phyloP scores from a whole-genome alignment of 2,329 filamentous ascomycete genomes.

The Sclerotinia glacialis region DNA sequence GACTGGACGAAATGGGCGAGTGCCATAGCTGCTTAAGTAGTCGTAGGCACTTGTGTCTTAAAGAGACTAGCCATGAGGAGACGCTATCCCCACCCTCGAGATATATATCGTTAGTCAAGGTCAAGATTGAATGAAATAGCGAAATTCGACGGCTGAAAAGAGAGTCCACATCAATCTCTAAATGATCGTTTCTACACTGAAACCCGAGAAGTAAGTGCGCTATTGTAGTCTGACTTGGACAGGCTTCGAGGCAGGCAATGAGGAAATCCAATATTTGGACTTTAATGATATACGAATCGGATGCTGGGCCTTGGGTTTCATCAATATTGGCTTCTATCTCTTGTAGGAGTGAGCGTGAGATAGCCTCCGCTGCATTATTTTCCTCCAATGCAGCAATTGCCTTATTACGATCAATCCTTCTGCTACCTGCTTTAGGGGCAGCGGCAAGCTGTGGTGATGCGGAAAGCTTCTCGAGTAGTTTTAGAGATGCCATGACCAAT shows the following conservation, averaged over 20 bases:
- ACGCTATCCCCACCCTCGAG: constrained; percentile 54
- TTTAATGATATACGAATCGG: constrained; percentile 77
- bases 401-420: constrained; percentile 64
- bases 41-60: constrained; percentile 67
- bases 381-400: constrained; percentile 80
- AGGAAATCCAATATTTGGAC: constrained; percentile 82
- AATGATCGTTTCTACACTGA: constrained; percentile 65
- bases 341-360: constrained; percentile 68
- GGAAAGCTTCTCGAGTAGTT: constrained; percentile 80
- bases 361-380: constrained; percentile 69
- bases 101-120: constrained; percentile 67
- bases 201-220: constrained; percentile 92
- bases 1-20: constrained; percentile 70
- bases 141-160: constrained; percentile 70
- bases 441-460: constrained; percentile 63
- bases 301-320: constrained; percentile 64
- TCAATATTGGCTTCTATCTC: constrained; percentile 70
- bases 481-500: constrained; percentile 75
- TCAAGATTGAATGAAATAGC: constrained; percentile 78
- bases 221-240: constrained; percentile 75
- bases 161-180: constrained; percentile 66
- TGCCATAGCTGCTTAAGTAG: constrained; percentile 81
- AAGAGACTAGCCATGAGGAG: constrained; percentile 64
- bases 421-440: constrained; percentile 28
- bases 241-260: constrained; percentile 72